Base-by-base conservation (phyloP, 2,329 filamentous ascomycete genomes). In the Chrysoporthe austroafricana region DNA sequence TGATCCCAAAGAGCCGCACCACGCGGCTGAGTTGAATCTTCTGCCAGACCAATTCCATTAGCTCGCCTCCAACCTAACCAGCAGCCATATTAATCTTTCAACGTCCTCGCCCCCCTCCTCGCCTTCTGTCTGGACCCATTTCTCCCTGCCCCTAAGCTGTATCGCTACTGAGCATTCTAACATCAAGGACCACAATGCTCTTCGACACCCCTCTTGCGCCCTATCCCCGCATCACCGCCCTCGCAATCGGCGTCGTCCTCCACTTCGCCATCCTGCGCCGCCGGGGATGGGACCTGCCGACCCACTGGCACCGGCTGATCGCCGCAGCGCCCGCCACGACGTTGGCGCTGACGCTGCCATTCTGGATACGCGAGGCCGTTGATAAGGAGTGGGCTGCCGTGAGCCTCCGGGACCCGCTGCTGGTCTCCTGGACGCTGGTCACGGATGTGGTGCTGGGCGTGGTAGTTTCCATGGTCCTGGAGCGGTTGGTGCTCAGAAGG, bases 251-350 rank as follows among this genome's bases (percentile, higher is more conserved):
- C 18, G 36, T 39, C 1, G 16, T 43, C 26, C 54, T 67, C n/a
- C 65, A 67, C 16, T 2, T 60, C 39, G 16, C 63, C 18, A 48
- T 59, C 43, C 26, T 67, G 36, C 43, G 61, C 18, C 62, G 43
- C 14, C 44, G 65, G 4, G 65, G 62, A 32, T 67, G 65, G 65
- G 65, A 67, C 44, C 54, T 60, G 6, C 42, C 54, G 11, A 44
- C 62, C 6, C 57, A 43, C 44, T 46, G 44, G 44, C 44, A 46
- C 61, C 42, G 57, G n/a, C 57, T 67, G 3, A 34, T 67, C 16
- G n/a, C 61, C 39, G 26, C 54, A 13, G 61, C 54, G 16, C 59
- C 43, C 14, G 46, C 44, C 50, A 44, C 61, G n/a, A 60, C 61
- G 14, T 26, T 63, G 9, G 65, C 39, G 9, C 60, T 67, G 21